phyloP scores from a whole-genome alignment of 768 basidiomycete genomes.

The Paxillus ammoniavirescens region DNA sequence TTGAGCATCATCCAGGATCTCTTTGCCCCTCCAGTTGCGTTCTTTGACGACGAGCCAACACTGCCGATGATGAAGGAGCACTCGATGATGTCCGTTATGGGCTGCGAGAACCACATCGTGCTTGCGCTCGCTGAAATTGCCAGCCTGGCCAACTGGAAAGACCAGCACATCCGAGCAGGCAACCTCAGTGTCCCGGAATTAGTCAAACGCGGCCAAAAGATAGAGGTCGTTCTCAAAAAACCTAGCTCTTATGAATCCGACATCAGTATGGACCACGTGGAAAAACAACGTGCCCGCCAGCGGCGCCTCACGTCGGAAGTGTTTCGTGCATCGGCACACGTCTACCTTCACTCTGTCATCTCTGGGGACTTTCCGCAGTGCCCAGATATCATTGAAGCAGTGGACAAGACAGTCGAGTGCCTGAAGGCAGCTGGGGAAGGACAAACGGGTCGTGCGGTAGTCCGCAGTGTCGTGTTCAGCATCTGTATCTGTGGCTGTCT shows the following conservation, averaged over 20 bases:
- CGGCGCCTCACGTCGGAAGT: conserved; percentile 51
- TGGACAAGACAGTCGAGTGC: conserved; percentile 52
- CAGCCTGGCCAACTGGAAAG: conserved; percentile 66
- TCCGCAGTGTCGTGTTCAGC: conserved; percentile 76
- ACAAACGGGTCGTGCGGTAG: conserved; percentile 50
- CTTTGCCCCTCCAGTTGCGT: conserved; percentile 35
- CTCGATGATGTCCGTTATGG: conserved; percentile 84
- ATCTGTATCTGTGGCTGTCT: conserved; percentile 74
- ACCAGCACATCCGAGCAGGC: conserved; percentile 35
- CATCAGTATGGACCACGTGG: not conserved
- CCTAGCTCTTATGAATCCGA: conserved; percentile 9
- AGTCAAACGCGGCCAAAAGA: conserved; percentile 48
- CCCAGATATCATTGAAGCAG: conserved; percentile 55
- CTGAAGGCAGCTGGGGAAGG: conserved; percentile 38
- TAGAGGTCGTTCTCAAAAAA: conserved; percentile 41
- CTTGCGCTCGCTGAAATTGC: conserved; percentile 79
- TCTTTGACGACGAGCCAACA: conserved; percentile 37
- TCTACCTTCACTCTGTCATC: conserved; percentile 76
- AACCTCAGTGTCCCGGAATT: conserved; percentile 60
- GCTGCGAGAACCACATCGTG: conserved; percentile 77
- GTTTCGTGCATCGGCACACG: conserved; percentile 71
- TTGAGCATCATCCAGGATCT: conserved; percentile 53
- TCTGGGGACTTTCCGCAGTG: conserved; percentile 70
- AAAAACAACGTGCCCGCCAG: conserved; percentile 28
- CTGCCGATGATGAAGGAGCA: conserved; percentile 37